Evolutionary conservation across 78 protist genomes (phyloP), one percentile per base, ranked within the genome.

Genomic region (Guillardia theta): DNA sequence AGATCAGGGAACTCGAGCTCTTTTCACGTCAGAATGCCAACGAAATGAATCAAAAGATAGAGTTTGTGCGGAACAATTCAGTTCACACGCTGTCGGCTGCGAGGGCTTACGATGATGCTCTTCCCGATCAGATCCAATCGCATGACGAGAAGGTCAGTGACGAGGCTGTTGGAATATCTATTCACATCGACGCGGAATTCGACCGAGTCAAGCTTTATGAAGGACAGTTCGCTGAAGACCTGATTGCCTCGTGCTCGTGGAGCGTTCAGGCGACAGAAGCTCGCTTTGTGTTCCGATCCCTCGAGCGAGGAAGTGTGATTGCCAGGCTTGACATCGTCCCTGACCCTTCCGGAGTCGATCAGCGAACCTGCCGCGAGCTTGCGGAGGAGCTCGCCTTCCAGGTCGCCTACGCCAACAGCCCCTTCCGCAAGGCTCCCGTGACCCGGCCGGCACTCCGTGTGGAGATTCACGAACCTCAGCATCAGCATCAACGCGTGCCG

Each of bases 391-490:
- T 70, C 41, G 83, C 83, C 45, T 58, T 3, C 27, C 70, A 58
- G 70, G 83, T 70, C n/a, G 83, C 83, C 10, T 43, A 70, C 83
- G 46, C 83, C 46, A 36, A 70, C 83, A 70, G 83, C 83, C 83
- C 83, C 33, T 24, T 70, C 45, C 33, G 83, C 45, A 70, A 70
- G 36, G 22, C 83, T 15, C 83, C 83, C 1, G 83, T 70, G n/a
- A 70, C 83, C 33, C n/a, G 36, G 83, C 83, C 83, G 21, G 83
- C 83, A 12, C n/a, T 43, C 83, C n/a, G 36, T 36, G 83, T 70
- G 33, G 22, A 12, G 9, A 12, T 70, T 15, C 83, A 70, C 41
- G 45, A 24, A 43, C 83, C 83, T 53, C n/a, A n/a, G n/a, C n/a
- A n/a, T n/a, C n/a, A n/a, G n/a, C n/a, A n/a, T n/a, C n/a, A n/a